Conservation (phyloP, 495 filamentous ascomycete species). For the Hyaloscypha variabilis region DNA sequence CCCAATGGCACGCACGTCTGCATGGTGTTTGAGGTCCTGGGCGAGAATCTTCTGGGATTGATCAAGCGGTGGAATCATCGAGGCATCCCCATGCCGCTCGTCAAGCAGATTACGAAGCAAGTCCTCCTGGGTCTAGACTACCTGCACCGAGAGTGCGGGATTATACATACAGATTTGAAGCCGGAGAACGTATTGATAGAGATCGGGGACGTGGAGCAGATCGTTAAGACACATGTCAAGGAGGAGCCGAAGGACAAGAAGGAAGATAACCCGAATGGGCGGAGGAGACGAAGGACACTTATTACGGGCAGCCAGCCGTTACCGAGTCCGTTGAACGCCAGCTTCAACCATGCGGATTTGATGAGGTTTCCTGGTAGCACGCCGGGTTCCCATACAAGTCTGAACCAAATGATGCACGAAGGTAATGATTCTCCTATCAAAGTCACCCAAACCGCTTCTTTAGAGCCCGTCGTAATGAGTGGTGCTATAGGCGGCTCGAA, state of each 20-base stretch:
- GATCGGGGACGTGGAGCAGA: constrained; percentile 96
- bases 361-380: constrained; percentile 66
- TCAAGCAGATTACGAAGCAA: constrained; percentile 99
- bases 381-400: constrained; percentile 74
- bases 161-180: constrained; percentile 98
- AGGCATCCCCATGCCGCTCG: constrained; percentile 92
- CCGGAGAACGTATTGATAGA: constrained; percentile 98
- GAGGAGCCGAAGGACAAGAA: constrained; percentile 75
- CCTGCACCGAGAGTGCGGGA: constrained; percentile 95
- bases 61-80: constrained; percentile 99
- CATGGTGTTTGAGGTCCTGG: constrained; percentile 98
- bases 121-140: constrained; percentile 95
- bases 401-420: constrained; percentile 83
- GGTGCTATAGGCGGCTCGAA: constrained; percentile 54
- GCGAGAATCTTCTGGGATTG: constrained; percentile 91
- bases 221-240: constrained; percentile 94
- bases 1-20: constrained; percentile 96
- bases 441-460: constrained; percentile 20
- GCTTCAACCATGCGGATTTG: constrained; percentile 76
- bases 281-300: constrained; percentile 84
- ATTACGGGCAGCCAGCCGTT: constrained; percentile 98
- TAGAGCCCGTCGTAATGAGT: constrained; percentile 47
- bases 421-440: constrained; percentile 52
- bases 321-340: constrained; percentile 91
- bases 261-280: constrained; percentile 93